These are phyloP conservation scores for Xylaria sp. DNA, from an alignment of 2,329 filamentous ascomycete species.

Conservation along the genomic window DNA sequence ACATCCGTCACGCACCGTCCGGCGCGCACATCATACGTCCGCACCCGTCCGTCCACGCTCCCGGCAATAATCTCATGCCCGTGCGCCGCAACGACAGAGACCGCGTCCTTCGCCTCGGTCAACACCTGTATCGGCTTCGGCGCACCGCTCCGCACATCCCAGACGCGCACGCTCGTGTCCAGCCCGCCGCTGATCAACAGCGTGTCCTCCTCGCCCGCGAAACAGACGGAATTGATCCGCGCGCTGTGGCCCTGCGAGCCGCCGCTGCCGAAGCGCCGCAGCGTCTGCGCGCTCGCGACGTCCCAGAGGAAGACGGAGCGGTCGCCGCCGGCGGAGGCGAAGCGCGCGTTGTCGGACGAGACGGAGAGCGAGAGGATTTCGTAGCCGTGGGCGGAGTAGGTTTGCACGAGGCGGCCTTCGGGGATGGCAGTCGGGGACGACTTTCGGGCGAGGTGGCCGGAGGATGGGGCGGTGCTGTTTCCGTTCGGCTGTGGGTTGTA, in stretches of 20 bases:
- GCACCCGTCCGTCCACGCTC: conserved; percentile 77
- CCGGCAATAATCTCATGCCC: conserved; percentile 61
- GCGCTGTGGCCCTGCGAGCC: conserved; percentile 59
- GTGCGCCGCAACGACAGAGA: conserved; percentile 47
- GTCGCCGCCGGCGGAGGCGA: conserved; percentile 85
- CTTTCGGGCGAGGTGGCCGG: conserved; percentile 34
- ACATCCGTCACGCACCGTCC: conserved; percentile 67
- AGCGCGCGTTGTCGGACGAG: conserved; percentile 70
- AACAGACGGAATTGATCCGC: conserved; percentile 60
- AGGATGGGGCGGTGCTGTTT: conserved; percentile 18
- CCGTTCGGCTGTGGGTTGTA: conserved; percentile 66
- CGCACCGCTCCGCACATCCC: conserved; percentile 56
- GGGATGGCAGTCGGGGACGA: conserved; percentile 31
- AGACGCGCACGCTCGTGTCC: conserved; percentile 70
- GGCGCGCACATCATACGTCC: conserved; percentile 77
- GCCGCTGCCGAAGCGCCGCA: conserved; percentile 64
- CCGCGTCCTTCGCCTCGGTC: conserved; percentile 65
- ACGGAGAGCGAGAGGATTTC: conserved; percentile 80
- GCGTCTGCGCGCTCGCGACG: conserved; percentile 71
- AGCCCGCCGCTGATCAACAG: conserved; percentile 69
- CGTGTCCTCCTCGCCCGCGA: conserved; percentile 62
- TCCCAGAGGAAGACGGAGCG: conserved; percentile 93
- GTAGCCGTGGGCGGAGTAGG: conserved; percentile 86
- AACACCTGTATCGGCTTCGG: conserved; percentile 67
- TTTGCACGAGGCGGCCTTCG: conserved; percentile 68